Evolutionary conservation across 108 stramenopile genomes (phyloP).

Genomic region (Skeletonema marinoi): DNA sequence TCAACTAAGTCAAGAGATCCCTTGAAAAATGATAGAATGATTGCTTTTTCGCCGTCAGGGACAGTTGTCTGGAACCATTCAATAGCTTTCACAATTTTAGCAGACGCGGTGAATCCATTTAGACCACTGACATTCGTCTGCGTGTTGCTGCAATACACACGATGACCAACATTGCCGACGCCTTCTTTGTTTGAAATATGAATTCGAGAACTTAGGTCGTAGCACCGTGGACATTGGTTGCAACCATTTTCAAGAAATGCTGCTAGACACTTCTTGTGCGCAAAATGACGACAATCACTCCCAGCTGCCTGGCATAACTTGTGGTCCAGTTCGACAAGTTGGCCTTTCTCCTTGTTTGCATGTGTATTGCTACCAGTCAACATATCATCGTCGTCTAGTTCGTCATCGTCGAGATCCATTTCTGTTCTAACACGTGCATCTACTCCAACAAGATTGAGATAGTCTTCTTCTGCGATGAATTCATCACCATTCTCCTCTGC

Average conservation of each 20-base stretch:
- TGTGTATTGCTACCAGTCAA: not conserved
- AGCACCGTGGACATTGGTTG: slow-evolving; percentile 35
- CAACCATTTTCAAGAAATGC: not conserved
- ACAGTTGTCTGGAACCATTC: slow-evolving; percentile 27
- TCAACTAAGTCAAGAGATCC: slow-evolving; percentile 49
- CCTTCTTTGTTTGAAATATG: slow-evolving; percentile 2
- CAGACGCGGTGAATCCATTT: slow-evolving; percentile 44
- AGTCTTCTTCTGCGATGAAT: slow-evolving; percentile 7
- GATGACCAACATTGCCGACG: not conserved
- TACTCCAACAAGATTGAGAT: slow-evolving; percentile 5
- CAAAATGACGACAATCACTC: slow-evolving; percentile 34
- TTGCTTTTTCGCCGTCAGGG: slow-evolving; percentile 44
- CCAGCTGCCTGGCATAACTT: slow-evolving; percentile 20
- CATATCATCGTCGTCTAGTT: slow-evolving; percentile 25
- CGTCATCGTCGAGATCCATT: slow-evolving; percentile 11
- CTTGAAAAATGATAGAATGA: slow-evolving; percentile 50
- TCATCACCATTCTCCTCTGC: slow-evolving; percentile 14
- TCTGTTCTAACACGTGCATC: not conserved
- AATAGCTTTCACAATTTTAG: slow-evolving; percentile 45
- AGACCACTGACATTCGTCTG: not conserved
- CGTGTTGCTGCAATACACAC: slow-evolving; percentile 19
- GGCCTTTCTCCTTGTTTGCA: not conserved
- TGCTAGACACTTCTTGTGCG: slow-evolving; percentile 35
- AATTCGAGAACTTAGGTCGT: slow-evolving; percentile 29
- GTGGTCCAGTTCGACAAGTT: not conserved